Evolutionary conservation across 805 yeast species (phyloP), one percentile per base, ranked within the genome.

Genomic region (Wickerhamomyces bisporus): DNA sequence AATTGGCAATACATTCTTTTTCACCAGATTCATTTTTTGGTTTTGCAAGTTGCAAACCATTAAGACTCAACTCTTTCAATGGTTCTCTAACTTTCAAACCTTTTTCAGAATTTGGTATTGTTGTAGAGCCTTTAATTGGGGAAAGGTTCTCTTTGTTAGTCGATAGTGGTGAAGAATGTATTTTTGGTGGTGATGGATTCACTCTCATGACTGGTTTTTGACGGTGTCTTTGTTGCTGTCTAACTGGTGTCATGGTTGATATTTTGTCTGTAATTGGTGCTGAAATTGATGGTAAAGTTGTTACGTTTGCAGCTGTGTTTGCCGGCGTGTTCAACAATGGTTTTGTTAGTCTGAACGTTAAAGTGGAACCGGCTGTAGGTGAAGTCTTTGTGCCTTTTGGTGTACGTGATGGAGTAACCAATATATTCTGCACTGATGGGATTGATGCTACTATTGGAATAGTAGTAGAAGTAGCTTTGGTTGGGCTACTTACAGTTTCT

Each of bases 281-380:
- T 7, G 24, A 7, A 21, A 43, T 32, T 24, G 38, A 36, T 10
- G 34, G 10, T 11, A 20, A 8, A 16, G 34, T 20, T 21, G 33
- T 34, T 41, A 32, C 28, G 34, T 24, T 41, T 19, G 17, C 17
- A n/a, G 15, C 23, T 18, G 34, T 25, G 24, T 21, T 7, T 21
- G 10, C 10, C 10, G 24, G 24, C 7, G 24, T 21, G 7, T 7
- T 21, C 24, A 13, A 18, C 34, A 41, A 34, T 3, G 47, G 21
- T 12, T 43, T 39, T 6, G 41, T 41, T 9, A 52, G 35, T 30
- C 50, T 45, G 40, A 54, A 54, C 5, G 55, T 54, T 31, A 50
- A 14, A 0, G 55, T 48, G 2, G 51, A 42, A 12, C 47, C 48
- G 10, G 18, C 30, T 9, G 27, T 17, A 27, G 49, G 43, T 1